Base-by-base conservation (phyloP, 768 basidiomycete species). In the Dacryopinax spathularia region DNA sequence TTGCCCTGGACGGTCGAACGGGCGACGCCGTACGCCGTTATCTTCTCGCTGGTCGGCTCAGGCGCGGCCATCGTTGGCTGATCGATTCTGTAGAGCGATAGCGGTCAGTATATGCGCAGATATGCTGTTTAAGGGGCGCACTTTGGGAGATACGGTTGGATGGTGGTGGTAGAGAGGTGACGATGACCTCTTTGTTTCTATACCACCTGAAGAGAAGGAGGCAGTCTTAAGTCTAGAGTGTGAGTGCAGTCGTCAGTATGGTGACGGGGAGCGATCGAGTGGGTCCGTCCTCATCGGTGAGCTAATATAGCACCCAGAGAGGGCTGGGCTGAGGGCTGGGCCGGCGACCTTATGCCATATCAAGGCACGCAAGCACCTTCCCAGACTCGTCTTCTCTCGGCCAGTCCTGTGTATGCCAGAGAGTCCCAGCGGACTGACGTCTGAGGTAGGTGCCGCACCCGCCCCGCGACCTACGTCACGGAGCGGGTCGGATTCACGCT, bases 1-100 rank as follows among this genome's bases (percentile, higher is more conserved):
- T 62, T 63, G 34, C 63, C 65, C 20, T 65, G 62, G 60, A 72
- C 65, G 62, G 69, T 71, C 25, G 71, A 69, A 2, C 71, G 60
- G 16, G 71, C 67, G 18, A 63, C 27, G 2, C 71, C 71, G 41
- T 66, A 72, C 5, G 68, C 66, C 7, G 67, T 48, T 33, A 69
- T 64, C 18, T 61, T 33, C 64, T 36, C 13, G 16, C 20, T 62
- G 61, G 61, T 35, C 34, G 36, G 37, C 39, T 37, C 20, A 25
- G 33, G 33, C 7, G 35, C 59, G 29, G 56, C 34, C 34, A 63
- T 44, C 43, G 22, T 25, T 15, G n/a, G 36, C 20, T 37, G 25
- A 56, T 56, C 48, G 48, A 29, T 18, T 41, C 27, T 43, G 27
- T 56, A 33, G 20, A 35, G 20, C 6, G 18, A 29, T 27, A 5